Base-by-base conservation (phyloP, 1,284 basidiomycete genomes). In the Boletus sp. region DNA sequence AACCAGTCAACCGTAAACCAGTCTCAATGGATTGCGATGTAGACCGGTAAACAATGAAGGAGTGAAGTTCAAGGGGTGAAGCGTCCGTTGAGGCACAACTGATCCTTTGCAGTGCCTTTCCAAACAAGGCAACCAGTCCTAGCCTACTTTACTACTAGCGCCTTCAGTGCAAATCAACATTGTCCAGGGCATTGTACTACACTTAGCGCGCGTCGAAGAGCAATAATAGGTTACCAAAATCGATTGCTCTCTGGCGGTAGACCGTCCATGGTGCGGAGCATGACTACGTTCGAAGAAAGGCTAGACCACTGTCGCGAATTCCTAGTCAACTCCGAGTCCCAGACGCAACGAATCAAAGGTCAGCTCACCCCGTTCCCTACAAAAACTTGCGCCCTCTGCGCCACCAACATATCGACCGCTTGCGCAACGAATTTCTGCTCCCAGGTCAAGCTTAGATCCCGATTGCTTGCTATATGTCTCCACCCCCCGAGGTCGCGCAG, bases 281-380 rank as follows among this genome's bases (percentile, higher is more conserved):
- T 74, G 10, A 73, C 71, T 3, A 76, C 62, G 46, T 78, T 80
- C 7, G 74, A 72, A 12, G 76, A 76, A 54, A 81, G 53, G 48
- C 75, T 78, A 22, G 79, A 81, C 58, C 78, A 81, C 77, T 79
- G 48, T 14, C 41, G 33, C 7, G 17, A 45, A 16, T 8, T 34
- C 41, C 8, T 7, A 16, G 45, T 50, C 41, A 52, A 30, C 38
- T n/a, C n/a, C n/a, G n/a, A n/a, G n/a, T 37, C 13, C 6, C 17
- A 19, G 6, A 32, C 9, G 17, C 2, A 9, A 27, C 22, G 2
- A 22, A 27, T 17, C 22, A 32, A 27, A 1, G 13, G 12, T 16
- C 30, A 32, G 39, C 63, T 45, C 23, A 64, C 65, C 52, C 65
- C 74, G 43, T 77, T 76, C 7, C 73, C 74, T 32, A 77, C 58